Conservation (phyloP, 139 green algal species). For the Picochlorum sp. region DNA sequence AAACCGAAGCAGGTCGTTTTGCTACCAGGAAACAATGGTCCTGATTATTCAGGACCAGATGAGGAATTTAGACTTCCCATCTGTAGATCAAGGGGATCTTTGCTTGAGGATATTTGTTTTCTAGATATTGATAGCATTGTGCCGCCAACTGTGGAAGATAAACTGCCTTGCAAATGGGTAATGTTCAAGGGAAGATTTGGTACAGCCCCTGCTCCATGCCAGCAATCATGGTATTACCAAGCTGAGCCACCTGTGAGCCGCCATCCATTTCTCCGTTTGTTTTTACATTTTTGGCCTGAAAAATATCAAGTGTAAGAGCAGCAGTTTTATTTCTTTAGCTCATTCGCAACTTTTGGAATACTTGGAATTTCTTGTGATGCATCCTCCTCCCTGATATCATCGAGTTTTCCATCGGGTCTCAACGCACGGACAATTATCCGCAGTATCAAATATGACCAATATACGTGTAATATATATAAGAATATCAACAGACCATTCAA, state of each 20-base stretch:
- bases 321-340: too few species aligned
- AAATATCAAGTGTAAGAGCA: background rate
- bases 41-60: background rate
- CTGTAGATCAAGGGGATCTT: background rate
- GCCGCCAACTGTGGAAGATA: background rate
- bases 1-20: constrained; percentile 4
- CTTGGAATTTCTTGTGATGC: background rate
- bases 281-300: constrained; percentile 12
- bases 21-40: constrained; percentile 7
- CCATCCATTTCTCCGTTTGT: constrained; percentile 3
- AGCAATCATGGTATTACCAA: constrained; percentile 4
- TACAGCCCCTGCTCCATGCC: background rate
- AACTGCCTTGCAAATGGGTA: constrained; percentile 5
- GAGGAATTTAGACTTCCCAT: background rate
- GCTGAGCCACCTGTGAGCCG: constrained; percentile 12
- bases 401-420: constrained; percentile 9
- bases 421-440: constrained; percentile 31
- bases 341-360: too few species aligned
- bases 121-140: too few species aligned
- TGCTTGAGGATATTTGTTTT: too few species aligned
- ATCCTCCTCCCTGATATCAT: constrained; percentile 47
- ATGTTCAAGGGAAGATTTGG: constrained; percentile 12
- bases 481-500: constrained; percentile 67
- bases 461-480: constrained; percentile 68
- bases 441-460: constrained; percentile 73